Base-by-base conservation (phyloP, 75 land plant species). In the Cryptomeria japonica region DNA sequence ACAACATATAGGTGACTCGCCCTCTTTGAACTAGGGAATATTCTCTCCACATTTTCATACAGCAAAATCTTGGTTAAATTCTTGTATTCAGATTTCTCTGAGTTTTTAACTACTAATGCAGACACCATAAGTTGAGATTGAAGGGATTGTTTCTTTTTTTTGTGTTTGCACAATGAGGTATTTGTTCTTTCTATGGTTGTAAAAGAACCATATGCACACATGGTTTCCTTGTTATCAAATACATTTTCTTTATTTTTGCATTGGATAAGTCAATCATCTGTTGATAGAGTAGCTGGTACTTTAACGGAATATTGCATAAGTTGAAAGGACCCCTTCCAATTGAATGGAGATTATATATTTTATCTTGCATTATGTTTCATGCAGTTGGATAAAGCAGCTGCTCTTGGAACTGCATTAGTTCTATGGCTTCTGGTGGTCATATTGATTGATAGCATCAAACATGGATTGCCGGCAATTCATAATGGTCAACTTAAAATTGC, bases 341-440 rank as follows among this genome's bases (percentile, higher is more conserved):
- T 12, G 32, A 76, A 32, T 47, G 55, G 15, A 44, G 9, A 56
- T 8, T 39, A 51, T 14, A 58, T 39, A 58, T n/a, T 34, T 51
- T 0, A 6, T 13, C 53, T 85, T 85, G 70, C 6, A 25, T 86
- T 86, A 16, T 70, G 46, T 41, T 39, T 38, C 42, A 64, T 61
- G 83, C 76, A 90, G 91, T 77, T 90, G 83, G 91, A 90, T 68
- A 89, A 78, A 14, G 89, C 85, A 13, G 90, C 58, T 49, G 80
- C 86, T 56, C 73, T 86, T 22, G 91, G 91, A 32, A 88, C 90
- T 19, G 68, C 72, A 44, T 89, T 90, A 13, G 91, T 90, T 77
- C 15, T 90, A 22, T 90, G 91, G 91, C 87, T 90, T 42, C 86
- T 90, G 31, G 38, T 77, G 61, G 90, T 88, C 22, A 73, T 88